Percentiles rank a stretch among this genome's conserved stretches.
phyloP scores from a whole-genome alignment of 148 eudicot species.

The Rhododendron molle region DNA sequence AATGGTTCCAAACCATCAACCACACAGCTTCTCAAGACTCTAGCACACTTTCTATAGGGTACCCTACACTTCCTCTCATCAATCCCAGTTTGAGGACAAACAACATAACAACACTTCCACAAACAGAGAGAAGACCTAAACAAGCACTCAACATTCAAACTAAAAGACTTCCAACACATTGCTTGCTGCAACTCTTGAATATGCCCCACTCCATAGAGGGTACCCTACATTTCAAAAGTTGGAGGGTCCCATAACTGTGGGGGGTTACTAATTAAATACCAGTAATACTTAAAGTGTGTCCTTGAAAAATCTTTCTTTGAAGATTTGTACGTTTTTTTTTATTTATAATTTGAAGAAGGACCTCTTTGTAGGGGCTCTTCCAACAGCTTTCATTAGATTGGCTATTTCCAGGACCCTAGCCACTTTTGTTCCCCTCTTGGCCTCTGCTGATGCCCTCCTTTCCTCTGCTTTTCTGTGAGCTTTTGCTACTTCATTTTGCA shows the following conservation, averaged over 20 bases:
- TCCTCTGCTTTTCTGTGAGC: slow-evolving; percentile 92
- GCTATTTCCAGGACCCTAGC: slow-evolving; percentile 74
- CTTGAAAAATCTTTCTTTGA: neutral
- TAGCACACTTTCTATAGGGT: neutral
- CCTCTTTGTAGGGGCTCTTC: slow-evolving; percentile 59
- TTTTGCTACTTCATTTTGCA: slow-evolving; percentile 88
- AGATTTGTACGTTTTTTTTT: neutral
- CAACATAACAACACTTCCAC: neutral
- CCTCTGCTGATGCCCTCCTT: slow-evolving; percentile 82
- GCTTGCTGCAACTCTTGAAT: slow-evolving; percentile 17
- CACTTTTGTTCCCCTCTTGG: slow-evolving; percentile 79
- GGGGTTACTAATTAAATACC: neutral
- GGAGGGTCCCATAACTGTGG: slow-evolving; percentile 1
- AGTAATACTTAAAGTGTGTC: no score
- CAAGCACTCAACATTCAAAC: neutral
- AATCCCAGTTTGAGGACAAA: neutral
- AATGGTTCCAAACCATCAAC: slow-evolving; percentile 1
- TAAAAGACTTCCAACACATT: slow-evolving; percentile 35
- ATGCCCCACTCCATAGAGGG: slow-evolving; percentile 10
- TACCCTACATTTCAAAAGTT: slow-evolving; percentile 17
- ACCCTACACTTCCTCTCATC: neutral
- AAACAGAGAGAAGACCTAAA: neutral
- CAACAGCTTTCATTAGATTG: slow-evolving; percentile 50
- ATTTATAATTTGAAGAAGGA: slow-evolving; percentile 50
- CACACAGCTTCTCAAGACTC: neutral